Percentiles rank a stretch among this genome's conserved stretches.
These are phyloP conservation scores for Gracilaria domingensis DNA, from an alignment of 23 red algal genomes.

Conservation along the genomic window DNA sequence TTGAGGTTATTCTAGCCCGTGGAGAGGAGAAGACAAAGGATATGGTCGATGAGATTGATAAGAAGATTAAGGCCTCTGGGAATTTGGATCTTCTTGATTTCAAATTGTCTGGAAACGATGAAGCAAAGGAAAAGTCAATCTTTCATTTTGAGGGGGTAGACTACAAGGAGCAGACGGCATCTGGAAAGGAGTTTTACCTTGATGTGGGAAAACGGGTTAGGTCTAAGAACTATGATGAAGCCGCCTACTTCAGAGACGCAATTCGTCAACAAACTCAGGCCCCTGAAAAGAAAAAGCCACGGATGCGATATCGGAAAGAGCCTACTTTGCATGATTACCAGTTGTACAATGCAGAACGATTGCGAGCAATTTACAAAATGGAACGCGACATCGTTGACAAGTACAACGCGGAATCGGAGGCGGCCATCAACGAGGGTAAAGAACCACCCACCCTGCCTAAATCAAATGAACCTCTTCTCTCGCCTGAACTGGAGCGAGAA, in stretches of 20 bases:
- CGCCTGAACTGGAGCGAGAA: constrained; percentile 77
- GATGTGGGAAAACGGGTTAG: constrained; percentile 98
- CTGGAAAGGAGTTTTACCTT: constrained; percentile 88
- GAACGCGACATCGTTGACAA: constrained; percentile 84
- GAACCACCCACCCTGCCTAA: constrained; percentile 62
- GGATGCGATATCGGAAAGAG: constrained; percentile 82
- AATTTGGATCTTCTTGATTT: constrained; percentile 83
- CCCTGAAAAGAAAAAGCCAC: constrained; percentile 78
- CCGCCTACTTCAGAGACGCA: constrained; percentile 54
- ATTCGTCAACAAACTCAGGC: constrained; percentile 39
- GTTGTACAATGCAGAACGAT: constrained; percentile 81
- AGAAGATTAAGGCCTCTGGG: constrained; percentile 66
- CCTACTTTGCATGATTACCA: constrained; percentile 84
- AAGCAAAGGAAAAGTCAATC: constrained; percentile 68
- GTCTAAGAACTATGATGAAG: constrained; percentile 84
- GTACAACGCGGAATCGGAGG: constrained; percentile 81
- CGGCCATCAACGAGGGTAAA: constrained; percentile 54
- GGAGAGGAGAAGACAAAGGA: constrained; percentile 95
- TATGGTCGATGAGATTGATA: constrained; percentile 77
- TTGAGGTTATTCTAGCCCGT: constrained; percentile 91
- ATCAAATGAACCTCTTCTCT: constrained; percentile 56
- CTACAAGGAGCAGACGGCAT: constrained; percentile 73
- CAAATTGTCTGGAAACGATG: constrained; percentile 51
- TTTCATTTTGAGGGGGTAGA: constrained; percentile 96
- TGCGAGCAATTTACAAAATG: constrained; percentile 85